Evolutionary conservation across 2,329 filamentous ascomycete genomes (phyloP).

Genomic region (Pseudogymnoascus sp.): DNA sequence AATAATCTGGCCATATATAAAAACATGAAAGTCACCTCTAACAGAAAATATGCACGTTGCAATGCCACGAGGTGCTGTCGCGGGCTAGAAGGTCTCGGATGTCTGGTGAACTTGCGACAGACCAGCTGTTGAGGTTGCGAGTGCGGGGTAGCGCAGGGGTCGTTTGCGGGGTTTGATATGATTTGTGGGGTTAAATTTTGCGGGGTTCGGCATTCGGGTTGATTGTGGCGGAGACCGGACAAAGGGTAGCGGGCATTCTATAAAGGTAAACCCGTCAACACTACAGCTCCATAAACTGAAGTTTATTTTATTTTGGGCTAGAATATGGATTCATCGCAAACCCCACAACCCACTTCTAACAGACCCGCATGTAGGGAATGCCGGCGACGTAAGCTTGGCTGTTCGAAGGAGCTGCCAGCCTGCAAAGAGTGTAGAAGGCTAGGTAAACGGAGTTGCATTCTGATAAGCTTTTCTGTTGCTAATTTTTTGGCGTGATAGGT

Average conservation of each 20-base stretch:
- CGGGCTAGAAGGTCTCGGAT: neutral
- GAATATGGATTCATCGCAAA: slow-evolving; percentile 5
- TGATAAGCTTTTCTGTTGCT: neutral
- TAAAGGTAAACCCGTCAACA: slow-evolving; percentile 2
- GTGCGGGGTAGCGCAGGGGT: neutral
- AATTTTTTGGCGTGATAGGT: slow-evolving; percentile 6
- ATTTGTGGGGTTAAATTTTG: neutral
- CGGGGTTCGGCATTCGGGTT: neutral
- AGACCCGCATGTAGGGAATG: slow-evolving; percentile 30
- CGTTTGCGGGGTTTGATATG: neutral
- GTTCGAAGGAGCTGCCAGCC: slow-evolving; percentile 29
- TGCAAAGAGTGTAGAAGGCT: slow-evolving; percentile 29
- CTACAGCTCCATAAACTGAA: neutral
- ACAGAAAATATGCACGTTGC: neutral
- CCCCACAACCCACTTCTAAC: neutral
- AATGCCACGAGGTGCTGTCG: neutral
- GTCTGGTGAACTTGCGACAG: neutral
- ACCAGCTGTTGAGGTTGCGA: no score
- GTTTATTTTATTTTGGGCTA: neutral
- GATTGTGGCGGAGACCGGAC: neutral
- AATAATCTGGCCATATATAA: neutral
- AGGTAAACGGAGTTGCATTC: slow-evolving; percentile 16
- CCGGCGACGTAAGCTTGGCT: slow-evolving; percentile 30
- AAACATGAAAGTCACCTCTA: neutral
- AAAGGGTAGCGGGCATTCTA: neutral